phyloP scores from a whole-genome alignment of 768 basidiomycete genomes.

The Leccinum truebloodii region DNA sequence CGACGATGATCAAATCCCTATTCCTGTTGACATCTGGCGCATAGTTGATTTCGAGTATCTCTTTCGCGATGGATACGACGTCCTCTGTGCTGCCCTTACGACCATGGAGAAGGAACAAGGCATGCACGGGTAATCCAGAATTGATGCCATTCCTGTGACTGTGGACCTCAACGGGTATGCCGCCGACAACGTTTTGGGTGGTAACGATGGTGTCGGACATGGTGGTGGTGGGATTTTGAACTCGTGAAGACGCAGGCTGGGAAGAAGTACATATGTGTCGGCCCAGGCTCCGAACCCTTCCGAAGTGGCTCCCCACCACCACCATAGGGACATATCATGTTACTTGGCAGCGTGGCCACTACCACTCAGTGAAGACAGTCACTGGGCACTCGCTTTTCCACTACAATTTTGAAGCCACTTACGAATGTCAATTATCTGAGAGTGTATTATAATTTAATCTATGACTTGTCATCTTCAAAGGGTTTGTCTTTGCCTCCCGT shows the following conservation, averaged over 20 bases:
- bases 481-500: too few relatives aligned
- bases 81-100: constrained; percentile 17
- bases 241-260: neutral
- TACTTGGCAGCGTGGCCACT: neutral
- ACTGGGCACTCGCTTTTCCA: neutral
- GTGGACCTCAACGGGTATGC: constrained; percentile 29
- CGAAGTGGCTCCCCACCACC: neutral
- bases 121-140: constrained; percentile 27
- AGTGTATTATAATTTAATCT: too few relatives aligned
- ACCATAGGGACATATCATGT: neutral
- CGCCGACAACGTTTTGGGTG: constrained; percentile 24
- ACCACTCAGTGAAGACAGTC: neutral
- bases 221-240: neutral
- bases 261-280: neutral
- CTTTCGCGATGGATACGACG: constrained; percentile 18
- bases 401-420: neutral
- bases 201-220: constrained; percentile 22
- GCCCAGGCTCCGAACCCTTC: neutral
- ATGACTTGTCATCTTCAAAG: neutral
- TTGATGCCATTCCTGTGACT: constrained; percentile 17
- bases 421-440: neutral
- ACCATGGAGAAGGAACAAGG: constrained; percentile 32
- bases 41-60: constrained; percentile 27
- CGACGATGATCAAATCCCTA: constrained; percentile 30
- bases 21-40: constrained; percentile 11